Percentiles rank a stretch among this genome's conserved stretches.
Conservation (phyloP, 306 rosid species). For the Prunus kanzakura region DNA sequence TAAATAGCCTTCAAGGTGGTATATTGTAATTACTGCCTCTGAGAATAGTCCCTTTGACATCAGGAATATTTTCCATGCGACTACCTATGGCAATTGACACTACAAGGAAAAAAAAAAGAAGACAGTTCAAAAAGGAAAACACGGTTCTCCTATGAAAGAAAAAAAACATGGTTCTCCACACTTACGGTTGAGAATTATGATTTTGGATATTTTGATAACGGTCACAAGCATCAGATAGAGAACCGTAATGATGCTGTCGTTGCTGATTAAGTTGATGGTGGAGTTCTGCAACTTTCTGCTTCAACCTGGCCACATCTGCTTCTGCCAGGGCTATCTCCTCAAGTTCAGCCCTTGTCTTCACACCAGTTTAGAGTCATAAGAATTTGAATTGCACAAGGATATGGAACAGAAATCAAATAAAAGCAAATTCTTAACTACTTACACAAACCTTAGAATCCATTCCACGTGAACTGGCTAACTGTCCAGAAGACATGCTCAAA, state of each 20-base stretch:
- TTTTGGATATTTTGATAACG: conserved; percentile 77
- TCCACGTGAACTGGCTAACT: conserved; percentile 75
- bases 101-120: conserved; percentile 1
- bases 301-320: conserved; percentile 97
- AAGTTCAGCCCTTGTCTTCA: conserved; percentile 93
- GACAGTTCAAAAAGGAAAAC: neutral
- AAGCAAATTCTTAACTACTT: conserved; percentile 11
- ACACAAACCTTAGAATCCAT: conserved; percentile 87
- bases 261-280: conserved; percentile 98
- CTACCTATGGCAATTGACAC: neutral
- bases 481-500: conserved; percentile 96
- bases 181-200: conserved; percentile 85
- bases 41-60: neutral
- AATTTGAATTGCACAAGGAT: conserved; percentile 17
- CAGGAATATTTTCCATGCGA: neutral
- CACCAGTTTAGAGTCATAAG: conserved; percentile 37
- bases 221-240: conserved; percentile 83
- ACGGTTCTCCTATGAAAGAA: neutral
- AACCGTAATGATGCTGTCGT: conserved; percentile 87
- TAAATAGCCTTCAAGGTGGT: neutral
- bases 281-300: conserved; percentile 98
- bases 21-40: neutral
- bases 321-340: conserved; percentile 99
- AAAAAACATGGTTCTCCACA: conserved; percentile 22
- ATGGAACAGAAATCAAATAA: conserved; percentile 1